Evolutionary conservation across 768 basidiomycete genomes (phyloP), one percentile per base, ranked within the genome.

Genomic region (Pleurotus giganteus): DNA sequence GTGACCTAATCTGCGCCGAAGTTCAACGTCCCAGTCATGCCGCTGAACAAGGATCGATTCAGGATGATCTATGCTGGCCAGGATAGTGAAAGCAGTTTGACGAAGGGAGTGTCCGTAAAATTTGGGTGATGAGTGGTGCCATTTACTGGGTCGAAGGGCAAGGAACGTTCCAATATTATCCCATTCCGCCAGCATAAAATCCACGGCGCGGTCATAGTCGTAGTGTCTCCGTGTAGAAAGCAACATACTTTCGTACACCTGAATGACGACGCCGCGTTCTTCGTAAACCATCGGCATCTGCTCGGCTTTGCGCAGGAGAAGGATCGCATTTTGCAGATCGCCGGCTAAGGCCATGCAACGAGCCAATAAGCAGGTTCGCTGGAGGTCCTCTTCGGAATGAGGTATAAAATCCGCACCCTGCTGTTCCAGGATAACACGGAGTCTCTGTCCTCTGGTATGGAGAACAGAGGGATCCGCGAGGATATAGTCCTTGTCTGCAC

Each of bases 111-210:
- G 26, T 11, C 51, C 55, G 2, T 46, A 53, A 2, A 19, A 42
- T 31, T 24, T 41, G 24, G 39, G 41, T 34, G 36, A 12, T 21
- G 26, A 34, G 13, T 34, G 17, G 3, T 55, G 34, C 46, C 47
- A 19, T 6, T 24, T 36, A 21, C 43, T 36, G 4, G 53, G 23
- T 12, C 19, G 34, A 9, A 29, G 43, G 13, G 34, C 29, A 4
- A 68, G 57, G 55, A 69, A 64, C 5, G 58, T 41, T 2, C 62
- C 61, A 24, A 79, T 42, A 41, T 62, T 55, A 0, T 55, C 49
- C 75, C 76, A 78, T 29, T 81, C 69, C 28, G 62, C 59, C 31
- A 74, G 56, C n/a, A 81, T 57, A 26, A 75, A 65, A 44, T 74
- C 69, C 31, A 83, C 60, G 6, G 71, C 72, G 6, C 63, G 63